These are phyloP conservation scores for Rhododendron simsii DNA, from an alignment of 148 eudicot genomes.

Conservation along the genomic window DNA sequence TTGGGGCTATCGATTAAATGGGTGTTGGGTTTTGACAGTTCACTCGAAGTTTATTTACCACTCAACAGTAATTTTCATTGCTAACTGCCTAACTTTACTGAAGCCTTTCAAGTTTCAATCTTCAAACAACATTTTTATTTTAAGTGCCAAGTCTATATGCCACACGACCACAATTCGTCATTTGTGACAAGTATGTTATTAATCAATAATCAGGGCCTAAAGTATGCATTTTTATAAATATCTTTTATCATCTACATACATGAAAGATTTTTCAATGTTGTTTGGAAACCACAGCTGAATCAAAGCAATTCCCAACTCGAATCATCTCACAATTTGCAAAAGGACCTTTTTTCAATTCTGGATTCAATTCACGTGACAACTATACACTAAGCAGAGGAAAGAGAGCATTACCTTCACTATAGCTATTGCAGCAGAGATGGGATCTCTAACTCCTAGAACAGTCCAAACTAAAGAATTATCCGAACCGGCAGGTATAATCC, in stretches of 20 bases:
- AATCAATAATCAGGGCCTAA: neutral
- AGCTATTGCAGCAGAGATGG: conserved; percentile 89
- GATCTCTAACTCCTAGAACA: conserved; percentile 95
- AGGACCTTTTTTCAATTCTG: neutral
- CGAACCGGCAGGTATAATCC: conserved; percentile 98
- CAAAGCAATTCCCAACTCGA: neutral
- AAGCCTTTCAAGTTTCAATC: neutral
- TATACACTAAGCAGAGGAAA: neutral
- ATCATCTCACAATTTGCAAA: neutral
- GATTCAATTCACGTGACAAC: neutral
- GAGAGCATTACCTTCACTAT: conserved; percentile 69
- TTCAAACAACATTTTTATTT: neutral
- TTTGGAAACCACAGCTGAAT: neutral
- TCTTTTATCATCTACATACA: neutral
- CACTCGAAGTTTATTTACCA: neutral
- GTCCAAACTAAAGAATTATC: conserved; percentile 99
- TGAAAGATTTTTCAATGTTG: neutral
- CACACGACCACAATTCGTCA: neutral
- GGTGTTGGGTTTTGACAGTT: neutral
- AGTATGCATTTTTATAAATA: neutral
- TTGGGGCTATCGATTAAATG: neutral
- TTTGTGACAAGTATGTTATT: neutral
- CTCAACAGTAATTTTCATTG: neutral
- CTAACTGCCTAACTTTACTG: neutral
- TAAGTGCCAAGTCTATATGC: neutral